Base-by-base conservation (phyloP, 805 yeast species). In the Ogataea henricii region DNA sequence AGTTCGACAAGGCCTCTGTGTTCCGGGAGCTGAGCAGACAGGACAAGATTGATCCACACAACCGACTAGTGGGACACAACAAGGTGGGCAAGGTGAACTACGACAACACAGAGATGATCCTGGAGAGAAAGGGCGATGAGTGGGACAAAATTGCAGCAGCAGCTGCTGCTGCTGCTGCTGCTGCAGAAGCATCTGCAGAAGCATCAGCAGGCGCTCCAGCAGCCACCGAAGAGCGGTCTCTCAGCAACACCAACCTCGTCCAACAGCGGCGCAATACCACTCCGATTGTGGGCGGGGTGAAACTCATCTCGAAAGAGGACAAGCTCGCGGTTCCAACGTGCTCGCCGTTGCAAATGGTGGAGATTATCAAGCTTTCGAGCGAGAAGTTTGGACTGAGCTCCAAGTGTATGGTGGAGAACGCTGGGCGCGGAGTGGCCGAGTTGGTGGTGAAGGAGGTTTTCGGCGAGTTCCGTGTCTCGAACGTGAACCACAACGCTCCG, bases 1-100 rank as follows among this genome's bases (percentile, higher is more conserved):
- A 83, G 72, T 91, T 91, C 60, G 94, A 91, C 65, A 91, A 91
- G 65, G 71, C 75, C 49, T 74, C 83, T 5, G 92, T 90, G 3
- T 86, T 91, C 65, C 87, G 85, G 41, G 89, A 89, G 61, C 77
- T 91, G 59, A 81, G 81, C 43, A 74, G 74, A 52, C 69, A 73
- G 45, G 97, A 90, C 61, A 75, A 72, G 16, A 73, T 81, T 14
- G 79, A 76, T 33, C 83, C 85, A 1, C 70, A 74, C 12, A 73
- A 78, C 36, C 74, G 96, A 55, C 72, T 89, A 39, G 96, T 87
- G 5, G 83, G 89, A 3, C 87, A 84, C 62, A 90, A 90, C 60
- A 83, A 79, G 55, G 58, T 74, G 5, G 61, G 55, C n/a, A 71
- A 73, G 55, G 69, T 72, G 22, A 87, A 85, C 47, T 85, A 80